Base-by-base conservation (phyloP, 495 filamentous ascomycete genomes). In the Coniosporium apollinis region DNA sequence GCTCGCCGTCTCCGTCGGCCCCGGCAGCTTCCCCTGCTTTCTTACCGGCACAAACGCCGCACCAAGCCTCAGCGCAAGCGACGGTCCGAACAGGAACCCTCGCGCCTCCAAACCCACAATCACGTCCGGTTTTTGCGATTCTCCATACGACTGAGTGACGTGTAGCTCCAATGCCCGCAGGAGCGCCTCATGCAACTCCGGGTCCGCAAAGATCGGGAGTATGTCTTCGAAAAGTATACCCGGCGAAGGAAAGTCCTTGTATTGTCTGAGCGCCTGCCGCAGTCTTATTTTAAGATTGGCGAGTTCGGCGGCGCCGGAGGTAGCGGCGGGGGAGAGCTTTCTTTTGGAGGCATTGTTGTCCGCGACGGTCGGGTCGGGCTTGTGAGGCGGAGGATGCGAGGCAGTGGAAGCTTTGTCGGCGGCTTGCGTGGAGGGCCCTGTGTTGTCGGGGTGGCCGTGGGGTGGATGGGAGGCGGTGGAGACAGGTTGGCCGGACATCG, bases 171-270 rank as follows among this genome's bases (percentile, higher is more conserved):
- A 74, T 15, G 83, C 87, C 45, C 76, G 75, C 48, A 96, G 61
- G 18, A 99, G 75, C 18, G 72, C 64, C 37, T 65, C 64, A 59
- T 94, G 89, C 33, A 84, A 60, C 18, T 55, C 49, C n/a, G 73
- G 71, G 45, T 82, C 65, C 55, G 79, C 76, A 65, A 99, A 99
- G 46, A 99, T 76, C 21, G 89, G 91, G 40, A 99, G 74, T 61
- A 99, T 94, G 60, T 99, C 91, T 68, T 94, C 83, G 60, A 99
- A 99, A 37, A 92, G 69, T 53, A 99, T 85, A 55, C 91, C 91
- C 4, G 80, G 78, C 33, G 78, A 76, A 22, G 91, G 91, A 62
- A 99, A 96, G 67, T 99, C 84, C 39, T 79, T 79, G 62, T 79
- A 93, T 58, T 80, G 77, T 44, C 73, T 70, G 32, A 82, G 62